A percentile compares a stretch with the other conserved stretches of the same genome.
phyloP scores from a whole-genome alignment of 495 filamentous ascomycete species.

The Hypoxylon lienhwacheense region DNA sequence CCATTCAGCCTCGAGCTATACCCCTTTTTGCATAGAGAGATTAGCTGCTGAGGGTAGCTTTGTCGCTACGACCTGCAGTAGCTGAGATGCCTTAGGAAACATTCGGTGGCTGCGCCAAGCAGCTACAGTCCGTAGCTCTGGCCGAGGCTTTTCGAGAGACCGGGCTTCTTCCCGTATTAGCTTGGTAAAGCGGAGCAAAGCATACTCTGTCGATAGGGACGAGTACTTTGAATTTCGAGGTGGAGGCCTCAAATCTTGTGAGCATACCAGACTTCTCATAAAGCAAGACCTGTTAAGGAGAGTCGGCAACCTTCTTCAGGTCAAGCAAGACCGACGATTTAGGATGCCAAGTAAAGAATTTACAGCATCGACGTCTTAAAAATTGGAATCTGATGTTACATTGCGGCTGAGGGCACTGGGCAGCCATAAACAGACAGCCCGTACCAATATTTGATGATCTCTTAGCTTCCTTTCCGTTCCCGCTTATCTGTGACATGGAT shows the following conservation, averaged over 20 bases:
- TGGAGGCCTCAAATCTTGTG: no score
- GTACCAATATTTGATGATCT: constrained; percentile 13
- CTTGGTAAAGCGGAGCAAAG: constrained; percentile 14
- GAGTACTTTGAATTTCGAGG: no score
- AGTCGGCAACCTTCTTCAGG: neutral
- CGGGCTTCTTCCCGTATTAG: constrained; percentile 9
- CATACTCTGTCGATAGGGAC: constrained; percentile 4
- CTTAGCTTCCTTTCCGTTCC: neutral
- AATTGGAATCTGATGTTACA: constrained; percentile 10
- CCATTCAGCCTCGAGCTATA: constrained; percentile 34
- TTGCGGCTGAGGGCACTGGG: constrained; percentile 22
- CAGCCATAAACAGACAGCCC: constrained; percentile 1
- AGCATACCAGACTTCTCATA: no score
- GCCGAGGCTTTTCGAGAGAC: constrained; percentile 18
- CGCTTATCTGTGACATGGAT: no score
- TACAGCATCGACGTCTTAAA: no score
- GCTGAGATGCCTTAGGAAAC: constrained; percentile 32
- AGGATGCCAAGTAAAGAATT: neutral
- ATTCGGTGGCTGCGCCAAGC: constrained; percentile 33
- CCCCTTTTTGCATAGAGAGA: constrained; percentile 32
- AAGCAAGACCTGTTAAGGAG: constrained; percentile 13
- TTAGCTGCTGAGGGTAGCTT: constrained; percentile 20
- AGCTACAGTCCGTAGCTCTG: constrained; percentile 26
- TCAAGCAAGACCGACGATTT: neutral
- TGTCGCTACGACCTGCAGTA: constrained; percentile 32